Conservation (phyloP, 2,329 filamentous ascomycete genomes). For the Bipolaris bicolor region DNA sequence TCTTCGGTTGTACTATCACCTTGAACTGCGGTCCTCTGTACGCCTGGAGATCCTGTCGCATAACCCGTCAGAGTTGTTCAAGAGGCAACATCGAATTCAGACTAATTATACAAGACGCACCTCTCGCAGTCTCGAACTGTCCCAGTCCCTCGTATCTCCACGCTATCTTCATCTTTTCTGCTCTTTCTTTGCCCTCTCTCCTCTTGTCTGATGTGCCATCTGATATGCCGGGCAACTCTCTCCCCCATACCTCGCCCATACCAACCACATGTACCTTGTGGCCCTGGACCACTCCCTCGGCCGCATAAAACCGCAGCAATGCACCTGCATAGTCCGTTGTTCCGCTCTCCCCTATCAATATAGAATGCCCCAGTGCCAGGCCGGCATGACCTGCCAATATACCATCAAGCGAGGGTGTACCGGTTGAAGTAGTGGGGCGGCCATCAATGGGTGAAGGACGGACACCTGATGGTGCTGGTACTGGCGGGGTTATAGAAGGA, state of each 20-base stretch:
- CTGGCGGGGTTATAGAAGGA: slow-evolving; percentile 20
- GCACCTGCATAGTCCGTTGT: slow-evolving; percentile 93
- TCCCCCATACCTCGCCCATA: slow-evolving; percentile 77
- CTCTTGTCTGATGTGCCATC: slow-evolving; percentile 47
- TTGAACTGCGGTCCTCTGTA: slow-evolving; percentile 24
- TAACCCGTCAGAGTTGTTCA: slow-evolving; percentile 24
- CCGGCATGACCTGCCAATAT: slow-evolving; percentile 87
- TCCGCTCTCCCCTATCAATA: slow-evolving; percentile 85
- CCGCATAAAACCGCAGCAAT: slow-evolving; percentile 85
- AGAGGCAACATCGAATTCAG: slow-evolving; percentile 20
- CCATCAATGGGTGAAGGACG: slow-evolving; percentile 90
- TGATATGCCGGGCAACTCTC: slow-evolving; percentile 79
- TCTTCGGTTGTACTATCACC: slow-evolving; percentile 58
- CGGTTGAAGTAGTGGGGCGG: slow-evolving; percentile 86
- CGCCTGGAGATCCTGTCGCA: slow-evolving; percentile 26
- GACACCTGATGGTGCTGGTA: slow-evolving; percentile 56
- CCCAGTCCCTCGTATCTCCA: slow-evolving; percentile 93
- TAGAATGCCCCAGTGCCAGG: slow-evolving; percentile 76
- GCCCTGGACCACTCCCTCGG: slow-evolving; percentile 89
- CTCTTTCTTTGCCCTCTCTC: slow-evolving; percentile 43
- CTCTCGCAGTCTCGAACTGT: slow-evolving; percentile 69
- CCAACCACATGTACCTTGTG: slow-evolving; percentile 88
- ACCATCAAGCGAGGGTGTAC: slow-evolving; percentile 82
- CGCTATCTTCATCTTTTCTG: slow-evolving; percentile 91
- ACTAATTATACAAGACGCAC: slow-evolving; percentile 56